These are phyloP conservation scores for Zygnema cylindricum DNA, from an alignment of 139 green algal species.

Conservation along the genomic window DNA sequence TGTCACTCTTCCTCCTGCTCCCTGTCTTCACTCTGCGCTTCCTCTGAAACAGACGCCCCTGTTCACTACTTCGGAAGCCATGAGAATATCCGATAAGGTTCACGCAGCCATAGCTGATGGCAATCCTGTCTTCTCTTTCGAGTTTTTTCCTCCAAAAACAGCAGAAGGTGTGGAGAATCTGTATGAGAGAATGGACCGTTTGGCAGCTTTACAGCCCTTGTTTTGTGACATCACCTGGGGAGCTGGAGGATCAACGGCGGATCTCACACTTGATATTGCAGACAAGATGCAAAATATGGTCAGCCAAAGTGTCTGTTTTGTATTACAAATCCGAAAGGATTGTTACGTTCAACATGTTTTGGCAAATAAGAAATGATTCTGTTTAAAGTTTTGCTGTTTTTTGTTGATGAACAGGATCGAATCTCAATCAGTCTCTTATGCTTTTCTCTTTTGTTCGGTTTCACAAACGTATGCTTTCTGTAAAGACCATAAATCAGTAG, in stretches of 20 bases:
- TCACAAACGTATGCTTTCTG: too few species aligned
- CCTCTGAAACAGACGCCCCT: background rate
- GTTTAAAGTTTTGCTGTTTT: too few species aligned
- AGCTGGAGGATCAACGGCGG: conserved; percentile 91
- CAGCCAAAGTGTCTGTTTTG: too few species aligned
- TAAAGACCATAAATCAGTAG: too few species aligned
- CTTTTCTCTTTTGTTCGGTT: too few species aligned
- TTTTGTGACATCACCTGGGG: conserved; percentile 99
- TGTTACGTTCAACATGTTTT: too few species aligned
- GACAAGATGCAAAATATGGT: conserved; percentile 93
- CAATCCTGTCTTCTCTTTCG: conserved; percentile 90
- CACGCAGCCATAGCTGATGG: conserved; percentile 75
- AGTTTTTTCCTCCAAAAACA: conserved; percentile 95
- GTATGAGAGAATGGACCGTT: conserved; percentile 86
- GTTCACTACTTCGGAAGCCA: background rate
- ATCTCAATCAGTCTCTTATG: too few species aligned
- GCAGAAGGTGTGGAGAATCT: conserved; percentile 94
- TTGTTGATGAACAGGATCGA: too few species aligned
- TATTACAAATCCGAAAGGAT: too few species aligned
- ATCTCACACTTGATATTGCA: conserved; percentile 95
- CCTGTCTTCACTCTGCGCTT: background rate
- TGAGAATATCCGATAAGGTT: conserved; percentile 94
- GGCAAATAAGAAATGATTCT: too few species aligned
- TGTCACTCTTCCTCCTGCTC: background rate
- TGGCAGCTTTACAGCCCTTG: conserved; percentile 80